Conservation (phyloP, 108 stramenopile species). For the Pinguiococcus pyrenoidosus region DNA sequence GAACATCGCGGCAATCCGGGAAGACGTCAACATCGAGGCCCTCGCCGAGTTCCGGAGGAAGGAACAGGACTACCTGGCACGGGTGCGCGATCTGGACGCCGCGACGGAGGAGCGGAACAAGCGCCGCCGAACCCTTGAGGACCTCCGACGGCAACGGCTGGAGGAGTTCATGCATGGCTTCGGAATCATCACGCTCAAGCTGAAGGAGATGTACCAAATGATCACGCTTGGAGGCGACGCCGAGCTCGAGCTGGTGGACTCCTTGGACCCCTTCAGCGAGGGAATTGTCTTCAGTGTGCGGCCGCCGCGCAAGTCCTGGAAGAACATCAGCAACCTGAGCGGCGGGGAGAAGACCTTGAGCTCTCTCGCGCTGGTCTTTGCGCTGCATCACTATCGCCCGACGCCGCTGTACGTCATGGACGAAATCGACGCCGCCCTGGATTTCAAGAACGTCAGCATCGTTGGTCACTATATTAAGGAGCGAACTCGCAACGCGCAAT, state of each 20-base stretch:
- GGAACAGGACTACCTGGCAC: constrained; percentile 19
- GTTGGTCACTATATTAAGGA: constrained; percentile 99
- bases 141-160: constrained; percentile 74
- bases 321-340: constrained; percentile 89
- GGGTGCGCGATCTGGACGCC: constrained; percentile 72
- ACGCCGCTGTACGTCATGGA: constrained; percentile 99
- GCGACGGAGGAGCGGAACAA: constrained; percentile 67
- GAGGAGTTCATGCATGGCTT: constrained; percentile 99
- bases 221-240: constrained; percentile 98
- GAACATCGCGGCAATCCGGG: too few relatives aligned
- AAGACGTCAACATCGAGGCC: too few relatives aligned
- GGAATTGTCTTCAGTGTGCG: constrained; percentile 72
- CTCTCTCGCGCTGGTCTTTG: constrained; percentile 95
- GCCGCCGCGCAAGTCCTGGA: constrained; percentile 98
- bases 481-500: constrained; percentile 93
- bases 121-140: constrained; percentile 67
- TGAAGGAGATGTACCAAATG: constrained; percentile 99
- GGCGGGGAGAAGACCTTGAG: constrained; percentile 97
- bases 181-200: constrained; percentile 77
- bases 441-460: constrained; percentile 98
- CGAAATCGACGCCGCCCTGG: constrained; percentile 97
- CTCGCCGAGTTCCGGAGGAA: background rate
- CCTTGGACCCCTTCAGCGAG: constrained; percentile 95
- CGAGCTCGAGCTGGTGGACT: constrained; percentile 95
- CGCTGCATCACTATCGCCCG: constrained; percentile 98